A percentile compares a stretch with the other conserved stretches of the same genome.
These are phyloP conservation scores for Skeletonema potamos DNA, from an alignment of 108 stramenopile species.

Conservation along the genomic window DNA sequence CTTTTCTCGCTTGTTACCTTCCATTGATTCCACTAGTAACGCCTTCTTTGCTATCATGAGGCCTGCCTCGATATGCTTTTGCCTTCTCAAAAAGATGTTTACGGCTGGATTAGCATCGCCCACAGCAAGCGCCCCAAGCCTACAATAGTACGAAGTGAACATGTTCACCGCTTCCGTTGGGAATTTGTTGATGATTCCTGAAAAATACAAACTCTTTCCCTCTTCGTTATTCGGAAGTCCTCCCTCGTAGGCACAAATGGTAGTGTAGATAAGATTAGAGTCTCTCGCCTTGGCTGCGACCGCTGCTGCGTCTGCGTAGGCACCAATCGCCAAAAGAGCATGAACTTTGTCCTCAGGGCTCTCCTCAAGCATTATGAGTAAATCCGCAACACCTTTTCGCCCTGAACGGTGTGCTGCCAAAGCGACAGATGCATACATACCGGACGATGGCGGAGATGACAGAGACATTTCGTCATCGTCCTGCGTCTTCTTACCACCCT, in stretches of 20 bases:
- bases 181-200: conserved; percentile 69
- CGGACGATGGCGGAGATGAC: conserved; percentile 50
- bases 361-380: conserved; percentile 74
- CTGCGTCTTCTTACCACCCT: background rate
- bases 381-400: conserved; percentile 73
- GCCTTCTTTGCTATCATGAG: conserved; percentile 59
- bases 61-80: conserved; percentile 66
- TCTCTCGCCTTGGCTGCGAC: conserved; percentile 76
- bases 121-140: conserved; percentile 11
- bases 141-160: conserved; percentile 44
- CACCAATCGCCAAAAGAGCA: conserved; percentile 70
- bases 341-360: conserved; percentile 83
- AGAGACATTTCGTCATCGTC: conserved; percentile 15
- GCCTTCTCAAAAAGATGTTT: conserved; percentile 55
- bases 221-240: conserved; percentile 36
- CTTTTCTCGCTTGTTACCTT: conserved; percentile 17
- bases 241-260: conserved; percentile 66
- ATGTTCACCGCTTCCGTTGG: conserved; percentile 74
- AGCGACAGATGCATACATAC: conserved; percentile 80
- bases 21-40: conserved; percentile 37
- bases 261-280: conserved; percentile 68
- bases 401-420: conserved; percentile 76
- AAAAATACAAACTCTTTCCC: conserved; percentile 45
- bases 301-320: conserved; percentile 75
- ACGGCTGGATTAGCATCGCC: conserved; percentile 56